Base-by-base conservation (phyloP, 495 filamentous ascomycete genomes). In the Lasiosphaeriaceae sp. region DNA sequence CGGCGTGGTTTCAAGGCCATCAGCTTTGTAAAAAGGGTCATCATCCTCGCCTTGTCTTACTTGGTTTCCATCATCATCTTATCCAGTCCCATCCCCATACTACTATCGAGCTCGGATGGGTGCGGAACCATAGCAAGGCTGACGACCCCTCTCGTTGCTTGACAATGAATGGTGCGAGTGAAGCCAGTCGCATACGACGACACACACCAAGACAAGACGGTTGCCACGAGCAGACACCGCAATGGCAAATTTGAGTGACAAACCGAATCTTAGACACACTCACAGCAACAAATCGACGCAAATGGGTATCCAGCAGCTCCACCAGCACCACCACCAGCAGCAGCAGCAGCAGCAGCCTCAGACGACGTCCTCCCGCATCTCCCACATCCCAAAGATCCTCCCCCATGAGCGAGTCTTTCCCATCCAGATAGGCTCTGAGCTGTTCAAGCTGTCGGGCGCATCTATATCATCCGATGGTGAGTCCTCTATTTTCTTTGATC, bases 391-490 rank as follows among this genome's bases (percentile, higher is more conserved):
- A 20, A 75, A 72, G 34, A 81, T 85, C 50, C 69, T 86, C 22
- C 83, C 83, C 0, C 83, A 85, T 63, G 83, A 85, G 71, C 82
- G 80, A 45, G 83, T 96, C 2, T 97, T 96, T 67, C 86, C 93
- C 3, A 93, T 97, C 55, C 93, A 97, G 75, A 93, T 97, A 57
- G 93, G 93, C 35, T 88, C 86, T 9, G 87, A 96, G 73, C 73
- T 96, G 44, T 97, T 97, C 71, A 87, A 89, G 65, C 80, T 97
- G 41, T 96, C 92, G 0, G 93, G 93, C n/a, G 93, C 93, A 17
- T 96, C 90, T 47, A 83, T 97, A 59, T 92, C 90, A 46, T 96
- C 92, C 50, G 93, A 97, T 84, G 91, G 93, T 97, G 72, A 79
- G 89, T 86, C 9, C 22, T 20, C 46, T 11, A 21, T 17, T 46